Evolutionary conservation across 2,329 filamentous ascomycete species (phyloP), one percentile per base, ranked within the genome.

Genomic region (Verticillium klebahnii): DNA sequence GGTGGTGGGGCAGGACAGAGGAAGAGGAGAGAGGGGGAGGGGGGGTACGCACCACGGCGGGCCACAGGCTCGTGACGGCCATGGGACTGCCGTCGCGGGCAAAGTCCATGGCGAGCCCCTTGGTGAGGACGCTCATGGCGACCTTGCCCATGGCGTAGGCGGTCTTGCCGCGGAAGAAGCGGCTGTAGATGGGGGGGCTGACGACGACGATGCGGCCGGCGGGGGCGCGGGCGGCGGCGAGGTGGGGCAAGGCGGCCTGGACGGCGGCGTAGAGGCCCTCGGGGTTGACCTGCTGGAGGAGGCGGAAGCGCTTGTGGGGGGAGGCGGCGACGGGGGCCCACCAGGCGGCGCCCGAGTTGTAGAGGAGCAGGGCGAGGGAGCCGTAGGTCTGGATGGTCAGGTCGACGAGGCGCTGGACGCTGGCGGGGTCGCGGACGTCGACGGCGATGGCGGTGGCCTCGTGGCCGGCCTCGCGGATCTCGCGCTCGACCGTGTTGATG

Each of bases 321-420:
- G 91, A 94, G 56, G 87, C 84, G 59, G 87, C 83, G 0, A 96
- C 86, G 1, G 89, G 83, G 0, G 89, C 84, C 91, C 91, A 94
- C 88, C 89, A 95, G 67, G 96, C 93, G 2, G 92, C 92, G 50
- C 92, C 92, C 0, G 89, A 88, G 72, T 95, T 96, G 79, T 96
- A 96, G 57, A 95, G 74, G 2, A 96, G 75, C 0, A 89, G 88
- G 71, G 95, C 91, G 3, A 96, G 78, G 25, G 83, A 83, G 54
- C 82, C 81, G 68, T 89, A 89, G 64, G 78, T 76, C 68, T 77
- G 65, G 5, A 90, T 75, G 0, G 88, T 88, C 61, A 81, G 73
- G 25, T 82, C 72, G 2, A 93, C 77, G 50, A 94, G 80, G 8
- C 72, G 68, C 58, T 87, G 74, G 32, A 93, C 80, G 72, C 85